Conservation (phyloP, 164 flowering plant species). For the Berberis thunbergii region DNA sequence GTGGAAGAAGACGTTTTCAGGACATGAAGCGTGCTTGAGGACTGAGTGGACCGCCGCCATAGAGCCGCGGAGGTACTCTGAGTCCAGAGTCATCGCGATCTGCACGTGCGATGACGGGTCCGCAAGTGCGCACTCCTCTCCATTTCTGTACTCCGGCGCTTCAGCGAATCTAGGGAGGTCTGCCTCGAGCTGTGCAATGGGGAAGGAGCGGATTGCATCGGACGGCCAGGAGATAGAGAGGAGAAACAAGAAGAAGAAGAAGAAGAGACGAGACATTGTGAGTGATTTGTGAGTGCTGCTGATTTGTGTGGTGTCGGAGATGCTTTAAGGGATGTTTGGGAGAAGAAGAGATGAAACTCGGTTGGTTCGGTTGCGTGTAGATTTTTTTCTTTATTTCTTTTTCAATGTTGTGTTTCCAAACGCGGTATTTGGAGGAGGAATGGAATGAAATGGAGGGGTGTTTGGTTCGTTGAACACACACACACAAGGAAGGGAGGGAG, state of each 20-base stretch:
- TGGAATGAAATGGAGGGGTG: too few species aligned
- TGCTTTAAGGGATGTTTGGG: not conserved
- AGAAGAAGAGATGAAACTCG: not conserved
- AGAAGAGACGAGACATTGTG: not conserved
- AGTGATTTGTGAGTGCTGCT: not conserved
- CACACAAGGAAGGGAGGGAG: too few species aligned
- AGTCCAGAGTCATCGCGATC: constrained; percentile 36
- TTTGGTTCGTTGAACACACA: too few species aligned
- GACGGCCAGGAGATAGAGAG: not conserved
- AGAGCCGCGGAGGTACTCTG: constrained; percentile 52
- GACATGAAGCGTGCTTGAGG: constrained; percentile 65
- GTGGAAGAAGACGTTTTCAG: constrained; percentile 65
- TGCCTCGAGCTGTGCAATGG: not conserved
- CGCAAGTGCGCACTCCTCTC: constrained; percentile 24
- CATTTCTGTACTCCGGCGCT: constrained; percentile 67
- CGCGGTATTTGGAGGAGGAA: too few species aligned
- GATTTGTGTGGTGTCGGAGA: not conserved
- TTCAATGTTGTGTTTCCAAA: too few species aligned
- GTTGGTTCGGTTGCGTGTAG: not conserved
- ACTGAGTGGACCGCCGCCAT: constrained; percentile 68
- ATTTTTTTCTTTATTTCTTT: not conserved
- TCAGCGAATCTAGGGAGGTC: constrained; percentile 28
- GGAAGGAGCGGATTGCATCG: not conserved
- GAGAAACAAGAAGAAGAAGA: not conserved
- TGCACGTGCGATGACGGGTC: constrained; percentile 14